Base-by-base conservation (phyloP, 306 rosid species). In the Neltuma alba region DNA sequence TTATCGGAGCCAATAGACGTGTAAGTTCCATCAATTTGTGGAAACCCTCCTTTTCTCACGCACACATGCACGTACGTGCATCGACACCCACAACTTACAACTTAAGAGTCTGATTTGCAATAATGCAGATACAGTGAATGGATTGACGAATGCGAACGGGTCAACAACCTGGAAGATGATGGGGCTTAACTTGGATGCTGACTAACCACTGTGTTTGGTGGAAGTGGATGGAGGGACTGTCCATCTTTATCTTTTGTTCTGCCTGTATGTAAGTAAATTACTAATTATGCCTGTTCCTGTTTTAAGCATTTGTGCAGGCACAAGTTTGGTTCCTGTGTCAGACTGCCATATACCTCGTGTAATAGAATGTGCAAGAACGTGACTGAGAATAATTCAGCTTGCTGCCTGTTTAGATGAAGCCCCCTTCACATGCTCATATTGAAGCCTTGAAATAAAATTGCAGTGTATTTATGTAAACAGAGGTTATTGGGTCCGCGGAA, bases 141-240 rank as follows among this genome's bases (percentile, higher is more conserved):
- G 98, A 94, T 94, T 47, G 98, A 94, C 23, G 98, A 94, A 88
- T 94, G 98, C 2, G 97, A 92, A 74, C 87, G 92, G 64, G 98
- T 94, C 48, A 94, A 94, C 89, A 87, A 41, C 74, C 74, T 67
- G 58, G 98, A 92, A 48, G 97, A 94, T 65, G 94, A 89, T 28
- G 97, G 88, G 65, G 86, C 91, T 30, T 86, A 89, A 20, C 30
- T 54, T 2, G 13, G 30, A 54, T 9, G 61, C 30, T 54, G 14
- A 54, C 13, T 54, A 8, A 54, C 58, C 6, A 52, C 14, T 9
- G 30, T 54, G 28, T 21, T 21, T 21, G 14, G 68, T 65, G 10
- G 64, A 31, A 21, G 44, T 62, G 64, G 52, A 60, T 75, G 34
- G 79, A 81, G 25, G 28, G 14, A 41, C 64, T 33, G 67, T 60